phyloP scores from a whole-genome alignment of 2,329 filamentous ascomycete genomes.

The Colletotrichum salicis region DNA sequence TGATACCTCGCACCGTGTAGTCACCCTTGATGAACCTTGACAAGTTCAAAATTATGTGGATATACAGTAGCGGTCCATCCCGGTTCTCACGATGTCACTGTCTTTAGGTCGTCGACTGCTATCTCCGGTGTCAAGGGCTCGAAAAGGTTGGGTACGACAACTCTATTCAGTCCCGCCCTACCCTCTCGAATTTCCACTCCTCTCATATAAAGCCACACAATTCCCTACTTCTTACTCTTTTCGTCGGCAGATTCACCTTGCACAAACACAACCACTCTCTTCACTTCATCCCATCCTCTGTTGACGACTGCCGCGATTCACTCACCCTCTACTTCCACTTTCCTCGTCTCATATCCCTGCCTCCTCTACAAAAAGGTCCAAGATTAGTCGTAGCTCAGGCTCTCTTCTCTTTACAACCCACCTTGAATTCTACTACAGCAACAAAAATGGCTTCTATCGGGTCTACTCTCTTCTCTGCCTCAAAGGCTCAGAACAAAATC shows the following conservation, averaged over 20 bases:
- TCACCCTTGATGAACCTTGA: too few species aligned
- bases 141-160: too few species aligned
- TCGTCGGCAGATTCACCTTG: neutral
- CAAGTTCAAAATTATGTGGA: too few species aligned
- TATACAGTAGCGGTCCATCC: too few species aligned
- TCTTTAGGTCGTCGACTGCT: too few species aligned
- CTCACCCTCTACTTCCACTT: neutral
- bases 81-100: too few species aligned
- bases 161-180: too few species aligned
- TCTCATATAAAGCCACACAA: neutral
- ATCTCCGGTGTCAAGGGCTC: too few species aligned
- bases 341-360: neutral
- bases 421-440: neutral
- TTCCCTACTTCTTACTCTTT: neutral
- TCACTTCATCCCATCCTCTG: neutral
- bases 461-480: neutral
- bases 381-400: neutral
- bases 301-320: neutral
- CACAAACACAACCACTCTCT: neutral
- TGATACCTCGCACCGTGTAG: too few species aligned
- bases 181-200: too few species aligned
- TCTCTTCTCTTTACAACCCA: neutral
- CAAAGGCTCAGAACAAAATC: neutral
- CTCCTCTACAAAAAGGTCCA: neutral
- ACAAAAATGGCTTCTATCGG: neutral